These are phyloP conservation scores for Eugenia klotzschiana DNA, from an alignment of 441 rosid genomes.

Conservation along the genomic window DNA sequence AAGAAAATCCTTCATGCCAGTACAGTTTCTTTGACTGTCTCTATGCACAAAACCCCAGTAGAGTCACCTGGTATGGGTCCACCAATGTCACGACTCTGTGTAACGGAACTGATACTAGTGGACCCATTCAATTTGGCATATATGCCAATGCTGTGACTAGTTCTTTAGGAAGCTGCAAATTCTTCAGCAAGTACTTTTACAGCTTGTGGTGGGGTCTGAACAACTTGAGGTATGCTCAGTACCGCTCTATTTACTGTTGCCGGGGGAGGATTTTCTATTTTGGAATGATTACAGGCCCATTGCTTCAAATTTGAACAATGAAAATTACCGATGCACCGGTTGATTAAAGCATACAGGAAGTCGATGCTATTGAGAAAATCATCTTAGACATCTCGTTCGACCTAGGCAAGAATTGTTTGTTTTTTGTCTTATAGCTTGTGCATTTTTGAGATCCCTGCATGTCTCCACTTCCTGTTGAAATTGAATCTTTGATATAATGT, in stretches of 20 bases:
- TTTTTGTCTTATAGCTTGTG: neutral
- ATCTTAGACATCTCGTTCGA: neutral
- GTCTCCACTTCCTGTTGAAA: neutral
- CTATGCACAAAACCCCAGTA: conserved; percentile 14
- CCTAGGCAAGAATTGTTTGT: neutral
- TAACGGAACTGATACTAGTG: conserved; percentile 11
- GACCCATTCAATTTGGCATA: conserved; percentile 35
- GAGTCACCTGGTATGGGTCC: conserved; percentile 42
- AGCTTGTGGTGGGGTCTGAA: conserved; percentile 96
- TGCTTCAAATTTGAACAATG: neutral
- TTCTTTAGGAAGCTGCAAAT: conserved; percentile 35
- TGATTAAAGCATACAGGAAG: neutral
- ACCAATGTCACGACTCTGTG: conserved; percentile 52
- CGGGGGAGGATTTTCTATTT: neutral
- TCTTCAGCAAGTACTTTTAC: conserved; percentile 73
- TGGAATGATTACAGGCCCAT: neutral
- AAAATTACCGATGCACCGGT: neutral
- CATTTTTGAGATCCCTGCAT: neutral
- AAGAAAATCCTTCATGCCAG: conserved; percentile 34
- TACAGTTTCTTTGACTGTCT: conserved; percentile 55
- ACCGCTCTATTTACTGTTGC: neutral
- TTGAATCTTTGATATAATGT: neutral
- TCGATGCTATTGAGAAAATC: neutral
- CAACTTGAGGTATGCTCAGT: conserved; percentile 47
- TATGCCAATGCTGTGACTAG: conserved; percentile 54